phyloP scores from a whole-genome alignment of 2,329 filamentous ascomycete genomes.

The Periglandula ipomoeae region DNA sequence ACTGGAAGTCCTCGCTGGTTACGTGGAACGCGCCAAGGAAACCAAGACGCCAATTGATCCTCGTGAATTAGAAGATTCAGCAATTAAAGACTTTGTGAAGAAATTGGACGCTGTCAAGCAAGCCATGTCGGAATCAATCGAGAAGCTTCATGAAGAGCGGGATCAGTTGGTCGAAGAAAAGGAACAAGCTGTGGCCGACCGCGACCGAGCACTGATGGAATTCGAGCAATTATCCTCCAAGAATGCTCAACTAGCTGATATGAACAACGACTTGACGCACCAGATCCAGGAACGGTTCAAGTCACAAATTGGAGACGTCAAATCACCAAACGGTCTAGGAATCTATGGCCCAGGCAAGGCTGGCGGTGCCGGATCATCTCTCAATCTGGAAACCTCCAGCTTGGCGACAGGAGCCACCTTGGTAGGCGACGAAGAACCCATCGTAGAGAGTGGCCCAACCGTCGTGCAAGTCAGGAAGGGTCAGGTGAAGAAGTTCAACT shows the following conservation, averaged over 20 bases:
- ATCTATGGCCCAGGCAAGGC: slow-evolving; percentile 45
- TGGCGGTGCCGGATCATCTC: slow-evolving; percentile 38
- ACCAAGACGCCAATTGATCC: slow-evolving; percentile 73
- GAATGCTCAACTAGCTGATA: slow-evolving; percentile 85
- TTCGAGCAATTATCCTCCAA: slow-evolving; percentile 92
- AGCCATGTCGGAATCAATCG: slow-evolving; percentile 47
- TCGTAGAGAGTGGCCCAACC: slow-evolving; percentile 69
- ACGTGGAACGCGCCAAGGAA: slow-evolving; percentile 78
- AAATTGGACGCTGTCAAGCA: slow-evolving; percentile 54
- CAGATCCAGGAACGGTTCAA: slow-evolving; percentile 93
- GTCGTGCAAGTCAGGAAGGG: slow-evolving; percentile 93
- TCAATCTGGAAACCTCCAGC: slow-evolving; percentile 44
- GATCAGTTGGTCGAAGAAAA: slow-evolving; percentile 81
- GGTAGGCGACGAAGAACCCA: slow-evolving; percentile 57
- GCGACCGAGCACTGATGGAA: slow-evolving; percentile 88
- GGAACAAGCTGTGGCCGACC: slow-evolving; percentile 69
- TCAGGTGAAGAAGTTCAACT: slow-evolving; percentile 94
- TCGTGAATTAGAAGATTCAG: slow-evolving; percentile 74
- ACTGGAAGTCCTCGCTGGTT: slow-evolving; percentile 79
- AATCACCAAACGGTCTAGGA: slow-evolving; percentile 44
- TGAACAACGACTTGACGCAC: slow-evolving; percentile 92
- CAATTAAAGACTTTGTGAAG: slow-evolving; percentile 85
- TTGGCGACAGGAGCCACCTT: slow-evolving; percentile 49
- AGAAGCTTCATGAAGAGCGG: slow-evolving; percentile 58
- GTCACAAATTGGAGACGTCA: slow-evolving; percentile 52